These are phyloP conservation scores for Penicillium glabrum DNA, from an alignment of 2,329 filamentous ascomycete genomes.

Conservation along the genomic window DNA sequence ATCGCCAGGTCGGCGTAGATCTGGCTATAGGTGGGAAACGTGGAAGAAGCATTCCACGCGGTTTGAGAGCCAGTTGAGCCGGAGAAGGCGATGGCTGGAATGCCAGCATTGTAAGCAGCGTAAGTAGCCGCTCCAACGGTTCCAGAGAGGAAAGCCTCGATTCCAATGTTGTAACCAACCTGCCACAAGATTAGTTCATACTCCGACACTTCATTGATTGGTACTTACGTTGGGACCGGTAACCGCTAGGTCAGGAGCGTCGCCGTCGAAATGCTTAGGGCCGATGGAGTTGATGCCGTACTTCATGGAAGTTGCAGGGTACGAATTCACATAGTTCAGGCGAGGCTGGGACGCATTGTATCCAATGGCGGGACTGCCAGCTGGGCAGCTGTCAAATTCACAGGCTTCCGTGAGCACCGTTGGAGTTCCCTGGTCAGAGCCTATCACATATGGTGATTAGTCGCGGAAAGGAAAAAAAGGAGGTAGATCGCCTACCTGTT, in stretches of 20 bases:
- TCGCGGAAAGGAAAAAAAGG: neutral
- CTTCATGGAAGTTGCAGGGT: conserved; percentile 63
- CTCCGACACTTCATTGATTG: neutral
- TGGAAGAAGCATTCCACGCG: conserved; percentile 50
- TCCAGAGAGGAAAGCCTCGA: conserved; percentile 60
- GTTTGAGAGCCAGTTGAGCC: conserved; percentile 53
- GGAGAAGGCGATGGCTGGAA: conserved; percentile 69
- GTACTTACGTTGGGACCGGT: conserved; percentile 59
- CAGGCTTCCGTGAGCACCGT: conserved; percentile 52
- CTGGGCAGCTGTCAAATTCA: conserved; percentile 62
- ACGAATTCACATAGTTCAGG: conserved; percentile 72
- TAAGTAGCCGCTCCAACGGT: conserved; percentile 66
- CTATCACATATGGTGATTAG: conserved; percentile 36
- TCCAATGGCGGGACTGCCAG: conserved; percentile 57
- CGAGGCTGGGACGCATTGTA: conserved; percentile 57
- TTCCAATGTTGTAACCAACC: conserved; percentile 55
- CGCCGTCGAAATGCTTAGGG: conserved; percentile 53
- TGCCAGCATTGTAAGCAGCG: conserved; percentile 53
- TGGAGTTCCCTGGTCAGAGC: conserved; percentile 54
- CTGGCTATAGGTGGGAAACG: conserved; percentile 50
- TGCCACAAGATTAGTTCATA: neutral
- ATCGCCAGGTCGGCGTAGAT: conserved; percentile 66
- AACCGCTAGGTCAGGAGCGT: conserved; percentile 62
- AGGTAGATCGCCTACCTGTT: conserved; percentile 37
- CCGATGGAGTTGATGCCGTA: conserved; percentile 61